These are phyloP conservation scores for Rhizoclosmatium globosum DNA, from an alignment of 192 early-diverging fungal species.

Conservation along the genomic window DNA sequence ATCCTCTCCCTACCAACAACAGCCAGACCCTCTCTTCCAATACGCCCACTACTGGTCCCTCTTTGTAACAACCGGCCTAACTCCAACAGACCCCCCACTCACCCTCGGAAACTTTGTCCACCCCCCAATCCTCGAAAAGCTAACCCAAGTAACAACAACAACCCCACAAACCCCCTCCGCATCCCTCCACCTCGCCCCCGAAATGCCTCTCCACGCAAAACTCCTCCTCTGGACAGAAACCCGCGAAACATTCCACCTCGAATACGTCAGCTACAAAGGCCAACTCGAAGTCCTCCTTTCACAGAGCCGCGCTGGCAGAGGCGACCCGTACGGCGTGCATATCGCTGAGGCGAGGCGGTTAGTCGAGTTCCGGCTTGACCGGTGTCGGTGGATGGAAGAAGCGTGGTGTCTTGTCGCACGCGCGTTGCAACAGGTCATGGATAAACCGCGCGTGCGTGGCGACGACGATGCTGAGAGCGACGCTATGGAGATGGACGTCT, in stretches of 20 bases:
- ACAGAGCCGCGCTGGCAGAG: background rate
- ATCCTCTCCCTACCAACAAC: background rate
- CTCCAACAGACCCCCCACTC: background rate
- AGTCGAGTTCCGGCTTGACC: conserved; percentile 5
- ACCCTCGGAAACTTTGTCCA: conserved; percentile 1
- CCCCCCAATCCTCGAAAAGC: background rate
- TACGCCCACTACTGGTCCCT: conserved; percentile 2
- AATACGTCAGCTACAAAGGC: conserved; percentile 29
- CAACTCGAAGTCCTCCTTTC: background rate
- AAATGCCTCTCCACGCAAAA: conserved; percentile 19
- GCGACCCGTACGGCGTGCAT: background rate
- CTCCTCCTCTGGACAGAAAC: conserved; percentile 4
- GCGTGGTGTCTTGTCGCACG: conserved; percentile 30
- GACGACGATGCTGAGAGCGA: background rate
- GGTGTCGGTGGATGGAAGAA: conserved; percentile 27
- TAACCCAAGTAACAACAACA: background rate
- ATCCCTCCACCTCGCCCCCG: background rate
- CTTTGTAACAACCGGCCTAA: background rate
- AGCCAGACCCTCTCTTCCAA: background rate
- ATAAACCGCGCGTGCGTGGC: background rate
- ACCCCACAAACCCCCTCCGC: background rate
- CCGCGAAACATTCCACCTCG: conserved; percentile 24
- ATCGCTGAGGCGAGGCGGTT: background rate
- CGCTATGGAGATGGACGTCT: background rate
- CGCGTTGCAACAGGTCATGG: conserved; percentile 10